Conservation (phyloP, 805 yeast genomes). For the Geotrichum ghanense region DNA sequence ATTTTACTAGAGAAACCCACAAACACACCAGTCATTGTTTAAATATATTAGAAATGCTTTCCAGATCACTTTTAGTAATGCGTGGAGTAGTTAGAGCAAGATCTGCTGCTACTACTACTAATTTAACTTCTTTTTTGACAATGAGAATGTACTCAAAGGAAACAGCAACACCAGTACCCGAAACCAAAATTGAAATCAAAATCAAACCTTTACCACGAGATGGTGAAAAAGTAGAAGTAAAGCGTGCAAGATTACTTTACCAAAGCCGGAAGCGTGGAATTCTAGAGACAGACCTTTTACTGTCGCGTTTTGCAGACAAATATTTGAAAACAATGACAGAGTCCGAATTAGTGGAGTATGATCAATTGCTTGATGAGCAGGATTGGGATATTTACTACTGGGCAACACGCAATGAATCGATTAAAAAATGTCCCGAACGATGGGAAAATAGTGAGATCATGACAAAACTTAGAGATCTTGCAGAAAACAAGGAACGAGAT, state of each 20-base stretch:
- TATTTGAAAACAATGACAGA: constrained; percentile 46
- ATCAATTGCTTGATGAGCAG: constrained; percentile 71
- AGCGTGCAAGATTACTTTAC: constrained; percentile 79
- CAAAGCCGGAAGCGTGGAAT: constrained; percentile 94
- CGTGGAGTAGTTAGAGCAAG: too few species aligned
- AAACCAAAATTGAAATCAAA: constrained; percentile 41
- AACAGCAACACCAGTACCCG: not conserved
- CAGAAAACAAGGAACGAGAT: constrained; percentile 59
- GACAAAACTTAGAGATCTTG: constrained; percentile 54
- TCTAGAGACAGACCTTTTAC: constrained; percentile 77
- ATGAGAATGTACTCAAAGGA: too few species aligned
- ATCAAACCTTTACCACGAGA: constrained; percentile 71
- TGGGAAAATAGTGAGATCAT: constrained; percentile 67
- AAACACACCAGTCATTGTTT: too few species aligned
- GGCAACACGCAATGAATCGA: constrained; percentile 72
- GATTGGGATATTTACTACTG: constrained; percentile 99
- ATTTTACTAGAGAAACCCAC: too few species aligned
- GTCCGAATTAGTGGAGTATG: constrained; percentile 76
- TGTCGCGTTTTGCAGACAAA: constrained; percentile 76
- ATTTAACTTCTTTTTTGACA: too few species aligned
- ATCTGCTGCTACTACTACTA: too few species aligned
- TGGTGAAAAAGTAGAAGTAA: constrained; percentile 60
- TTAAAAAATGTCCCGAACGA: constrained; percentile 77
- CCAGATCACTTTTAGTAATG: too few species aligned
- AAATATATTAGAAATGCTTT: too few species aligned